These are phyloP conservation scores for Aspergillus sp. DNA, from an alignment of 2,329 filamentous ascomycete genomes.

Conservation along the genomic window DNA sequence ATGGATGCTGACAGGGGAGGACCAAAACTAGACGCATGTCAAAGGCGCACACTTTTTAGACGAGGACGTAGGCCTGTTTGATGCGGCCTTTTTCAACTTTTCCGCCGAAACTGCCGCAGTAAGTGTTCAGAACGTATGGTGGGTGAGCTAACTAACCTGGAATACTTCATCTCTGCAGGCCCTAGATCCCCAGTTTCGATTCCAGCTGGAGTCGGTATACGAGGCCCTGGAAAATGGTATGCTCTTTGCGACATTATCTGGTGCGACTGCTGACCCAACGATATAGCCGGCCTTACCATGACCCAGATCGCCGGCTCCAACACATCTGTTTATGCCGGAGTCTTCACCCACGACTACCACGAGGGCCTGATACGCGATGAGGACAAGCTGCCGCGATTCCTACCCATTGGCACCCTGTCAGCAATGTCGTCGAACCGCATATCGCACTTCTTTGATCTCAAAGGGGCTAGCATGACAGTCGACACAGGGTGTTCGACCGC, in stretches of 20 bases:
- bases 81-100: slow-evolving; percentile 27
- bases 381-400: slow-evolving; percentile 11
- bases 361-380: slow-evolving; percentile 19
- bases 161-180: slow-evolving; percentile 1
- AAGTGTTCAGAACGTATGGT: too few species aligned
- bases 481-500: slow-evolving; percentile 28
- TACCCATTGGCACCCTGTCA: slow-evolving; percentile 22
- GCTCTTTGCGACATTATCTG: too few species aligned
- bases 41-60: slow-evolving; percentile 18
- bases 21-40: too few species aligned
- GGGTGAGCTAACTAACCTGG: too few species aligned
- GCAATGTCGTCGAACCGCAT: slow-evolving; percentile 32
- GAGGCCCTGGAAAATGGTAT: slow-evolving; percentile 22
- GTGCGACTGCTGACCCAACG: too few species aligned
- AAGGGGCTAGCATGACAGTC: slow-evolving; percentile 26
- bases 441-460: slow-evolving; percentile 25
- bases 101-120: slow-evolving; percentile 17
- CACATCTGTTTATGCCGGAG: slow-evolving; percentile 33
- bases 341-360: slow-evolving; percentile 29
- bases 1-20: too few species aligned
- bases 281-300: slow-evolving; percentile 21
- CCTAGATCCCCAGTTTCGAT: slow-evolving; percentile 33
- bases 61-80: slow-evolving; percentile 27
- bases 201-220: slow-evolving; percentile 28
- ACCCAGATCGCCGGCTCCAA: slow-evolving; percentile 26